phyloP scores from a whole-genome alignment of 148 eudicot genomes.

The Dysphania ambrosioides region DNA sequence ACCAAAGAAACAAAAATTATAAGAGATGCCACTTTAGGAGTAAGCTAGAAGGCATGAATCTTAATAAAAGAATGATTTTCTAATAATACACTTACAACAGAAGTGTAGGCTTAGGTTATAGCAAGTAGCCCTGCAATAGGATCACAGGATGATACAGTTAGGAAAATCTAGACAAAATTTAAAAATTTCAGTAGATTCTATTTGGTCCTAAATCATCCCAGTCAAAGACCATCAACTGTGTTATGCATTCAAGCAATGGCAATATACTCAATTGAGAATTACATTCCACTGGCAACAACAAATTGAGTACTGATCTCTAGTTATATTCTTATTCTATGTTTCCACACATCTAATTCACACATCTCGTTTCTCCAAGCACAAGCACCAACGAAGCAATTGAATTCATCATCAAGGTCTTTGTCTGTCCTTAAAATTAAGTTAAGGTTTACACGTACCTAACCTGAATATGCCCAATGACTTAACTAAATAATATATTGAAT shows the following conservation, averaged over 20 bases:
- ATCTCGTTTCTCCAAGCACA: not conserved
- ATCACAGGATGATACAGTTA: not conserved
- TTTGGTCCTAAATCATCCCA: not conserved
- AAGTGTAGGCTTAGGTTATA: not conserved
- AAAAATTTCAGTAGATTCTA: not conserved
- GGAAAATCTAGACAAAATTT: too few species aligned
- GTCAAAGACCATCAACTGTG: not conserved
- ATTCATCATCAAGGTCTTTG: not conserved
- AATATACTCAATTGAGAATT: too few species aligned
- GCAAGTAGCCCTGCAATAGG: not conserved
- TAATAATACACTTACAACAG: not conserved
- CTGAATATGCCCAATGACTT: not conserved
- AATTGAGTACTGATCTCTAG: not conserved
- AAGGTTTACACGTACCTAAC: not conserved
- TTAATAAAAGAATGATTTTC: not conserved
- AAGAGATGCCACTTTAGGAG: too few species aligned
- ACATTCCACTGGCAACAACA: not conserved
- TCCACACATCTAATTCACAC: not conserved
- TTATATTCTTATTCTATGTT: not conserved
- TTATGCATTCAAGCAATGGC: not conserved
- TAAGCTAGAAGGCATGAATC: not conserved
- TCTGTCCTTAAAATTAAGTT: not conserved
- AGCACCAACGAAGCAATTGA: not conserved
- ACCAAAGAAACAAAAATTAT: too few species aligned
- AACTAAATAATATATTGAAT: not conserved